These are phyloP conservation scores for Xylariales sp. DNA, from an alignment of 2,329 filamentous ascomycete species.

Conservation along the genomic window DNA sequence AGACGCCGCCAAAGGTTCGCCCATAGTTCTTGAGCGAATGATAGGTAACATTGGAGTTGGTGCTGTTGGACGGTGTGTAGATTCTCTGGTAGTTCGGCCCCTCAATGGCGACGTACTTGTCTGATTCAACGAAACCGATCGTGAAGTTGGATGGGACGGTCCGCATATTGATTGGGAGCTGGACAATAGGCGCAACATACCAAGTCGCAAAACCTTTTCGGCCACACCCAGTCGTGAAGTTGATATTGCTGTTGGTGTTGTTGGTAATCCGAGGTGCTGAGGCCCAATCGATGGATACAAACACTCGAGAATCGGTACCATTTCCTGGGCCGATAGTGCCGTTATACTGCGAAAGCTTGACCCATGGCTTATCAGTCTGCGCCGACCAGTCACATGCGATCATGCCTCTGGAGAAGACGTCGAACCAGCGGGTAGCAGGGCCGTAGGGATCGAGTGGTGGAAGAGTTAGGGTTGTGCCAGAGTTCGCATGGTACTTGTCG, in stretches of 20 bases:
- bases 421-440: slow-evolving; percentile 52
- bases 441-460: slow-evolving; percentile 57
- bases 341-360: slow-evolving; percentile 43
- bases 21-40: slow-evolving; percentile 50
- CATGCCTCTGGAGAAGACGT: slow-evolving; percentile 57
- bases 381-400: slow-evolving; percentile 48
- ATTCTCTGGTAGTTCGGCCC: slow-evolving; percentile 46
- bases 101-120: slow-evolving; percentile 52
- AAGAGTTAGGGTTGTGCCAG: slow-evolving; percentile 47
- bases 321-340: slow-evolving; percentile 45
- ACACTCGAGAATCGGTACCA: slow-evolving; percentile 46
- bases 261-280: slow-evolving; percentile 30
- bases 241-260: slow-evolving; percentile 44
- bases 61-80: slow-evolving; percentile 19
- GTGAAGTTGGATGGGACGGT: slow-evolving; percentile 46
- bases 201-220: slow-evolving; percentile 23
- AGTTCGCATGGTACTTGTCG: slow-evolving; percentile 55
- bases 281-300: slow-evolving; percentile 53
- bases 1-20: slow-evolving; percentile 54
- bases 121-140: slow-evolving; percentile 58
- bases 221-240: slow-evolving; percentile 36
- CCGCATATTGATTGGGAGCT: slow-evolving; percentile 50
- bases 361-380: slow-evolving; percentile 42
- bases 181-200: slow-evolving; percentile 38
- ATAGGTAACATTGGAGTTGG: slow-evolving; percentile 37